Evolutionary conservation across 345 rosid species (phyloP).

Genomic region (Noccaea bulbosa): DNA sequence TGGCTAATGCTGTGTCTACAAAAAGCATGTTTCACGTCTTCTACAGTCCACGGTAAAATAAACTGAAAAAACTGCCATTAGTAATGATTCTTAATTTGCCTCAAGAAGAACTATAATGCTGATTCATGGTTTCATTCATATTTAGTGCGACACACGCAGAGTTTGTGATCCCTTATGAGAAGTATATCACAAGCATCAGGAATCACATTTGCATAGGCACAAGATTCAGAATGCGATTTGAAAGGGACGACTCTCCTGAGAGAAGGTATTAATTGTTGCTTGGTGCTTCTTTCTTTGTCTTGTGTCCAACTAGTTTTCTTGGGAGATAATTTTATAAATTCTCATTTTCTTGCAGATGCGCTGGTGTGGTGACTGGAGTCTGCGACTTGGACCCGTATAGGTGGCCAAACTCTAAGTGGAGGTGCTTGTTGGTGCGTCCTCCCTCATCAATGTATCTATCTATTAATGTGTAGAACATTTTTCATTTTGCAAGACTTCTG

Average conservation of each 20-base stretch:
- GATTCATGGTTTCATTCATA: conserved; percentile 25
- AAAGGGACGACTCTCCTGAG: conserved; percentile 84
- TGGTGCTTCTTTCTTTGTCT: conserved; percentile 22
- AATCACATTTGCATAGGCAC: conserved; percentile 64
- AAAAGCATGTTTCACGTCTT: conserved; percentile 70
- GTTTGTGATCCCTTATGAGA: conserved; percentile 77
- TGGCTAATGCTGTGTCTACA: conserved; percentile 68
- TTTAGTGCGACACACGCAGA: conserved; percentile 83
- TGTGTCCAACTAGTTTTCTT: neutral
- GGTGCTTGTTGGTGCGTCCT: conserved; percentile 74
- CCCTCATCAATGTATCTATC: neutral
- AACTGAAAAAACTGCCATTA: neutral
- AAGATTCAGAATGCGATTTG: conserved; percentile 82
- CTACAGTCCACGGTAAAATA: conserved; percentile 84
- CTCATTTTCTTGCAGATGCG: conserved; percentile 53
- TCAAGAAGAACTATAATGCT: neutral
- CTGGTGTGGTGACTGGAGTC: conserved; percentile 73
- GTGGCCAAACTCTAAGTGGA: conserved; percentile 97
- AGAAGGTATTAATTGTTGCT: conserved; percentile 60
- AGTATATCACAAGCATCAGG: conserved; percentile 66
- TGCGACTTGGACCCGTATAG: conserved; percentile 75
- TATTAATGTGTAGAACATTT: neutral
- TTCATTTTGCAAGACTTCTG: neutral
- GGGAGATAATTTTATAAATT: neutral
- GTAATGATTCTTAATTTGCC: conserved; percentile 9